Base-by-base conservation (phyloP, 1,139 yeast genomes). In the Saccharomyces hybrid region DNA sequence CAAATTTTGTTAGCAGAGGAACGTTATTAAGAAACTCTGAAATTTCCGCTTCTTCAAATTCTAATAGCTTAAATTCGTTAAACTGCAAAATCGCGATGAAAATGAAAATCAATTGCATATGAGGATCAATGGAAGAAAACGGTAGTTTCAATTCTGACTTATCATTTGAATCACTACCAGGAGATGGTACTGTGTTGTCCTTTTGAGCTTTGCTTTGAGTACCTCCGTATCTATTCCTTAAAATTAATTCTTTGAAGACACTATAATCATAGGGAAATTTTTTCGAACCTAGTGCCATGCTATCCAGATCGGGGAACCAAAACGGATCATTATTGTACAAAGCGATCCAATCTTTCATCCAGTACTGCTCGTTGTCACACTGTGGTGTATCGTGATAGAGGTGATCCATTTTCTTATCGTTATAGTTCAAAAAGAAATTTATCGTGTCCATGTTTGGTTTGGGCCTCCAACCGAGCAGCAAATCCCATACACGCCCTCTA, bases 401-500 rank as follows among this genome's bases (percentile, higher is more conserved):
- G 50, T 64, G 70, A 30, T 61, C 64, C 50, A 69, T 68, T 49
- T 67, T 63, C 46, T 64, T 64, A n/a, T 62, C 58, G 50, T 72
- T 73, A 55, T 73, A 69, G 57, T 73, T 73, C 47, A 71, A 60
- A 55, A 66, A 73, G 50, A 69, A 66, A 55, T 71, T 70, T 9
- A 69, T 61, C 13, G 68, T 53, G 50, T 66, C 62, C 59, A 61
- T 59, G 50, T 59, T 59, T 14, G 71, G 72, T 49, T 67, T 63
- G 1, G 78, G 74, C 63, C 95, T 78, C 84, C 93, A 89, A 2
- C 97, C 96, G 41, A 91, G 70, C 54, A 90, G 71, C 62, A 83
- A 73, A 73, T 91, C 98, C 97, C 97, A 91, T 16, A 89, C 77
- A 58, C 97, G 77, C 3, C 95, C 97, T 54, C 97, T 73, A 70